Percentiles rank a stretch among this genome's conserved stretches.
Evolutionary conservation across 345 rosid species (phyloP).

Genomic region (Citrus sinensis): DNA sequence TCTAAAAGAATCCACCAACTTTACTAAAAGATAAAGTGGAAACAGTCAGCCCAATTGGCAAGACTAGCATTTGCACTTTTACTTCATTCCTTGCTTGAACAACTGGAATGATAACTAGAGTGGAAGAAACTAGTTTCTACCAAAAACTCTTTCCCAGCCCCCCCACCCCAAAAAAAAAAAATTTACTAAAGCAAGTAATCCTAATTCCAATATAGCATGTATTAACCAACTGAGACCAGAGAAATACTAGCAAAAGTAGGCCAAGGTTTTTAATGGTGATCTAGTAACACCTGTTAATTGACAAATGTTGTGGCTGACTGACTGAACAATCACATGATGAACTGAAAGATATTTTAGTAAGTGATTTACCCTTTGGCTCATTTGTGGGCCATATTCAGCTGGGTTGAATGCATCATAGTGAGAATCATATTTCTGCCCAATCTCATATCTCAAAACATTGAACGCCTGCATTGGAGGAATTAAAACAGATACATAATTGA

Average conservation of each 20-base stretch:
- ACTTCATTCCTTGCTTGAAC: not conserved
- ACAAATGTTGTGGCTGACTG: not conserved
- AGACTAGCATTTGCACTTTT: not conserved
- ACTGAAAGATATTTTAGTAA: not conserved
- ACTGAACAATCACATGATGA: not conserved
- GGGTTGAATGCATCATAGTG: conserved; percentile 64
- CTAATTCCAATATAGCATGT: not conserved
- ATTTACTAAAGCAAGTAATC: not conserved
- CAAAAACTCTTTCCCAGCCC: not conserved
- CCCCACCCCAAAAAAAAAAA: not conserved
- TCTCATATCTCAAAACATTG: conserved; percentile 77
- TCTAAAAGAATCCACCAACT: not conserved
- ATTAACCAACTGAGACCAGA: not conserved
- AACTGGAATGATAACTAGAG: not conserved
- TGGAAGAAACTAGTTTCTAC: not conserved
- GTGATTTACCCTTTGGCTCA: conserved; percentile 66
- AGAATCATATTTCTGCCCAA: conserved; percentile 86
- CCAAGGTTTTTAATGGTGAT: not conserved
- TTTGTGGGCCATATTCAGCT: conserved; percentile 74
- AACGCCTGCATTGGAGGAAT: conserved; percentile 53
- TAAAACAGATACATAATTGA: not conserved
- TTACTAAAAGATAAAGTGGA: not conserved
- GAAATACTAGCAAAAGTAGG: not conserved
- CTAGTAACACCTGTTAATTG: not conserved
- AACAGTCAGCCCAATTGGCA: not conserved